Percentiles rank a stretch among this genome's conserved stretches.
phyloP scores from a whole-genome alignment of 768 basidiomycete species.

The Cystofilobasidium capitatum region DNA sequence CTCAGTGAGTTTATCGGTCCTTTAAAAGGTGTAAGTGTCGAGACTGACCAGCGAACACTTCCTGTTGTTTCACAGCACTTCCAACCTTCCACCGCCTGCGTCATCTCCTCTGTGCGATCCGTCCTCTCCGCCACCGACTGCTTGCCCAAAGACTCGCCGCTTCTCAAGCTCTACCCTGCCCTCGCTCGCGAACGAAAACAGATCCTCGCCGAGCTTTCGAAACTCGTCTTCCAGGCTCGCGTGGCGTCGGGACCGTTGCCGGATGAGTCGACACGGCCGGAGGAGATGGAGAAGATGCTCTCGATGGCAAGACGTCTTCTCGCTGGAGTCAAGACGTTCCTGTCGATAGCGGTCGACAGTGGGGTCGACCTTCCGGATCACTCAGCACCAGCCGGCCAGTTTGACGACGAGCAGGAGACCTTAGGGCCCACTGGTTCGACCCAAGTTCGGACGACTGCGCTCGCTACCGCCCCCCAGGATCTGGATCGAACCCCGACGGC shows the following conservation, averaged over 20 bases:
- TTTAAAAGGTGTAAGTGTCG: too few species aligned
- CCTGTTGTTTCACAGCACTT: conserved; percentile 50
- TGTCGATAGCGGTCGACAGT: conserved; percentile 42
- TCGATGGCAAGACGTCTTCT: conserved; percentile 71
- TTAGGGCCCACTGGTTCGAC: background rate
- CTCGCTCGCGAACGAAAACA: conserved; percentile 70
- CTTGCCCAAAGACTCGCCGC: conserved; percentile 65
- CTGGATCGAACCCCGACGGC: conserved; percentile 20
- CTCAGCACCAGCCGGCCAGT: background rate
- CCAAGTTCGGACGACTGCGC: background rate
- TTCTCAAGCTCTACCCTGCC: conserved; percentile 56
- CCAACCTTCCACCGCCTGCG: conserved; percentile 85
- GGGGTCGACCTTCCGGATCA: conserved; percentile 38
- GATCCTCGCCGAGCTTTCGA: conserved; percentile 68
- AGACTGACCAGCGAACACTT: background rate
- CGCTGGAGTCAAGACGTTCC: conserved; percentile 65
- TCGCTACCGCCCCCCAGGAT: background rate
- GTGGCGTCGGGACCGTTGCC: conserved; percentile 32
- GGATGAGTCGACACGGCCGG: conserved; percentile 42
- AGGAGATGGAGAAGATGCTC: conserved; percentile 68
- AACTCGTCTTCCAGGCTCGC: conserved; percentile 50
- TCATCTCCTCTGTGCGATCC: conserved; percentile 84
- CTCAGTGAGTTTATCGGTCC: conserved; percentile 4
- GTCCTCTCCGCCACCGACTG: conserved; percentile 76
- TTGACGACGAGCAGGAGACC: background rate